Evolutionary conservation across 208 protist species (phyloP).

Genomic region (Crithidia thermophila): DNA sequence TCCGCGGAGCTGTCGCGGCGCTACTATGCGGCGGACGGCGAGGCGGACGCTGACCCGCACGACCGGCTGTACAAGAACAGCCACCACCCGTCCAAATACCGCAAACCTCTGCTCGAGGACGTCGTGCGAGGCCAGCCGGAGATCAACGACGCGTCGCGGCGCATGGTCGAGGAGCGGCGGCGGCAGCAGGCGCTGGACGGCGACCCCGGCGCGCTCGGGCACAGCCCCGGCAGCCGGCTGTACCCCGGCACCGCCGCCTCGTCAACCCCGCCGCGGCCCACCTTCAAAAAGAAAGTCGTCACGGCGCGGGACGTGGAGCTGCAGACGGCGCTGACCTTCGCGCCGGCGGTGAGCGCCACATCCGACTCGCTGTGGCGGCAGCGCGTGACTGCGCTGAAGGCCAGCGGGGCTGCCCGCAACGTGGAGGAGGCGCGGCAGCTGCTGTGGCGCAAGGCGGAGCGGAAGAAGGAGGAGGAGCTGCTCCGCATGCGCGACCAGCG

Average conservation of each 20-base stretch:
- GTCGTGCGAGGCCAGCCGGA: conserved; percentile 17
- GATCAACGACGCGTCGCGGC: conserved; percentile 52
- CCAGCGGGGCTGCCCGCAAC: conserved; percentile 42
- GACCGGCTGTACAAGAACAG: conserved; percentile 62
- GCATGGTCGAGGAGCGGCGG: conserved; percentile 49
- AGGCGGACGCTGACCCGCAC: conserved; percentile 23
- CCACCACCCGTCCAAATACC: conserved; percentile 28
- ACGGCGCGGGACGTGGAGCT: conserved; percentile 42
- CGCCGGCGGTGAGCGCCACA: conserved; percentile 38
- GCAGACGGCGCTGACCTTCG: conserved; percentile 48
- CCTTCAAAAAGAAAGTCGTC: conserved; percentile 38
- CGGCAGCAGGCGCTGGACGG: conserved; percentile 20
- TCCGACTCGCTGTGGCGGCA: conserved; percentile 60
- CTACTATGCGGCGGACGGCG: conserved; percentile 46
- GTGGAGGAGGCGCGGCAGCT: conserved; percentile 51
- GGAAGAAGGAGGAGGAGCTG: conserved; percentile 46
- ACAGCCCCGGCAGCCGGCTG: conserved; percentile 33
- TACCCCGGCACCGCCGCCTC: conserved; percentile 1
- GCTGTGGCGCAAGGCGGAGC: conserved; percentile 65
- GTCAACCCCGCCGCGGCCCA: not conserved
- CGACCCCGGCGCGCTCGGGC: conserved; percentile 8
- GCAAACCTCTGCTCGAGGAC: conserved; percentile 12
- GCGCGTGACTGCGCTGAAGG: conserved; percentile 45
- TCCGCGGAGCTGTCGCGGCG: conserved; percentile 43
- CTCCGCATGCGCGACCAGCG: conserved; percentile 27